Base-by-base conservation (phyloP, 179 eudicot genomes). In the Drosera spatulata region DNA sequence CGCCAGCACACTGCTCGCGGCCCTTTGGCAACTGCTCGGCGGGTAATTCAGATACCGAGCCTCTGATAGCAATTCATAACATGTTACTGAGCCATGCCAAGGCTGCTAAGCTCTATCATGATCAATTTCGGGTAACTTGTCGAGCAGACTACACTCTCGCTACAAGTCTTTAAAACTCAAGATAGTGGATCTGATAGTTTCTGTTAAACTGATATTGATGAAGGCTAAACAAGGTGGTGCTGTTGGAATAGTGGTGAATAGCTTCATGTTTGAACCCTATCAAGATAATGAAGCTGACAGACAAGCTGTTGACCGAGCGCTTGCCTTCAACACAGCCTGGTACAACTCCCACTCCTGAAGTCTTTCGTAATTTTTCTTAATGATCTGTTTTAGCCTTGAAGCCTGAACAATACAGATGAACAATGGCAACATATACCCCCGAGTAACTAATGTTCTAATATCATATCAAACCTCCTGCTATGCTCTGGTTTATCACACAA, bases 21-120 rank as follows among this genome's bases (percentile, higher is more conserved):
- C 95, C 95, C 50, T 87, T 76, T 39, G 95, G 95, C 4, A 75
- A 79, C 60, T 90, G 97, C 53, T 56, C 81, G 0, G 37, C 4
- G 46, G 96, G 96, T 48, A 78, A 91, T 65, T 85, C 96, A 0
- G 87, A 84, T n/a, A 43, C 71, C 0, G 96, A 88, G 66, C 86
- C 98, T 45, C 67, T 91, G 22, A 60, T 79, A 40, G 85, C 61
- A 9, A 63, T 56, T 62, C 96, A 91, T 70, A 88, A 88, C 66
- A 75, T 84, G 87, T 40, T 91, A 50, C 55, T 91, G 52, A 72
- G 82, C 3, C 96, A 88, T 66, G 89, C 85, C 59, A 84, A 76
- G 73, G 83, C 89, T 54, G 84, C 66, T 47, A 68, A 72, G 39
- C 56, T 88, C 12, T 91, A 88, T 50, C 87, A 80, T 3, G 60